Evolutionary conservation across 805 yeast species (phyloP).

Genomic region (Metschnikowia continentalis): DNA sequence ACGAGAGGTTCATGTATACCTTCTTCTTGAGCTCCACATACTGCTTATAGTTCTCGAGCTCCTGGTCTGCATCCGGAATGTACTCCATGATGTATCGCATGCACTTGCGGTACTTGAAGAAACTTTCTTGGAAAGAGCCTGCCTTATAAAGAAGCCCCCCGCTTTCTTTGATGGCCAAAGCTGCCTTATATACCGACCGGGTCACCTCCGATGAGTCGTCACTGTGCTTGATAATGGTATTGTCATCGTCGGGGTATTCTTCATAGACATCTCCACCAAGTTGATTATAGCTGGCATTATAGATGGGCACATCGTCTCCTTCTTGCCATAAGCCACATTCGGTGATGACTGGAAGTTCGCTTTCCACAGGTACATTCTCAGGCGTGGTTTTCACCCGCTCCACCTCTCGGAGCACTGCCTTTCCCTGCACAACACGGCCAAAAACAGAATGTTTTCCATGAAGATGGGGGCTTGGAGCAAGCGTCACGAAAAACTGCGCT

Average conservation of each 20-base stretch:
- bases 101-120: conserved; percentile 61
- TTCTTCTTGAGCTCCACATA: conserved; percentile 52
- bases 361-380: conserved; percentile 40
- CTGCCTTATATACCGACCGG: conserved; percentile 47
- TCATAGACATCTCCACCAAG: conserved; percentile 71
- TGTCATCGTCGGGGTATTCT: conserved; percentile 75
- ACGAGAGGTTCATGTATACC: conserved; percentile 55
- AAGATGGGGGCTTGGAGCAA: conserved; percentile 68
- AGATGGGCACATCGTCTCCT: conserved; percentile 51
- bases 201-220: conserved; percentile 19
- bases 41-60: conserved; percentile 46
- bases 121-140: conserved; percentile 48
- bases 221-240: conserved; percentile 53
- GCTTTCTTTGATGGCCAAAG: conserved; percentile 58
- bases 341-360: conserved; percentile 41
- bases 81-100: conserved; percentile 67
- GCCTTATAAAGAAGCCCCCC: conserved; percentile 58
- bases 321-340: conserved; percentile 64
- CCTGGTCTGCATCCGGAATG: conserved; percentile 64
- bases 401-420: conserved; percentile 62
- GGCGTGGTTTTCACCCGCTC: conserved; percentile 46
- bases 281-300: conserved; percentile 55
- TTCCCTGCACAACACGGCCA: conserved; percentile 67
- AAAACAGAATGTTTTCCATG: conserved; percentile 74
- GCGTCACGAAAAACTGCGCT: conserved; percentile 69